Conservation (phyloP, 345 rosid genomes). For the Cardiospermum halicacabum region DNA sequence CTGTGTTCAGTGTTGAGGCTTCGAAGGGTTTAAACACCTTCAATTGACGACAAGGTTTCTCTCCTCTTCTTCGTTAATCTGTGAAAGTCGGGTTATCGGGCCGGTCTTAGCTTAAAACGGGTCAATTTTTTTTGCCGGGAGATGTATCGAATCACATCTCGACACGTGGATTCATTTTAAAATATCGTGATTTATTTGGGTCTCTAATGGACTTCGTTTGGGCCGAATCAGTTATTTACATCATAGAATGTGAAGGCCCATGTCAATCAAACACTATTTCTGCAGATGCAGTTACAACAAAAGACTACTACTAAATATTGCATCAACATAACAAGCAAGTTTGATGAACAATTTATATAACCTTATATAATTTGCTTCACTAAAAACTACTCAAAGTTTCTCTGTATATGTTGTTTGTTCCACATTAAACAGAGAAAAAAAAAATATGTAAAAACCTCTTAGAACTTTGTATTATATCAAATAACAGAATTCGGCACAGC, state of each 20-base stretch:
- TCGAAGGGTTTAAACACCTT: background rate
- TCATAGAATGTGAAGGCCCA: background rate
- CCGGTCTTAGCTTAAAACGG: background rate
- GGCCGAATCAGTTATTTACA: background rate
- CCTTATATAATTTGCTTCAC: background rate
- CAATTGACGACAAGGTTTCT: too few species aligned
- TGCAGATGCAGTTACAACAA: background rate
- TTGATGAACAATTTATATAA: too few species aligned
- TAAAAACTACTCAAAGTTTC: background rate
- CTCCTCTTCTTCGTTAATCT: too few species aligned
- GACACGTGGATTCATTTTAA: background rate
- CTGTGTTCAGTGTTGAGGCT: background rate
- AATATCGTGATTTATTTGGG: background rate
- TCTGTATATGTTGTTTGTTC: background rate
- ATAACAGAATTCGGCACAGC: conserved; percentile 33
- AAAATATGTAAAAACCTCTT: background rate
- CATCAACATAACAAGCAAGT: background rate
- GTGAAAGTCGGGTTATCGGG: background rate
- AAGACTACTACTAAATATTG: too few species aligned
- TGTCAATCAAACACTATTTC: too few species aligned
- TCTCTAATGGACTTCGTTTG: background rate
- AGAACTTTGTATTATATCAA: background rate
- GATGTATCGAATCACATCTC: too few species aligned
- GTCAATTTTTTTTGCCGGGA: background rate
- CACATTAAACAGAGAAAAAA: background rate